Base-by-base conservation (phyloP, 495 filamentous ascomycete species). In the Aspergillus campestris region DNA sequence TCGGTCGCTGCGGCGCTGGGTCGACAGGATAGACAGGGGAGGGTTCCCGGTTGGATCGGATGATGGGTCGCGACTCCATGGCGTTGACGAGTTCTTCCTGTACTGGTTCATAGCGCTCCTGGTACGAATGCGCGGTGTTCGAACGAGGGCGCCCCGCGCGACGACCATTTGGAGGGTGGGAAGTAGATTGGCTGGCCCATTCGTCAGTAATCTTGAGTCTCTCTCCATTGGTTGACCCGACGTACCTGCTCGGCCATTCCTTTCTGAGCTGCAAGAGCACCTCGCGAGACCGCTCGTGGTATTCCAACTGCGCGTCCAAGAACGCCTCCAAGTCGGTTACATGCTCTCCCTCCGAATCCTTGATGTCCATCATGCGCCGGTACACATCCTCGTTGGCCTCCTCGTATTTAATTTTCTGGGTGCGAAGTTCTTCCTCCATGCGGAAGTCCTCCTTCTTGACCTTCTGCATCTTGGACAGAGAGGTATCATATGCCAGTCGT, bases 301-400 rank as follows among this genome's bases (percentile, higher is more conserved):
- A 97, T 42, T 82, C 82, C 45, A 97, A 71, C 64, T 98, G 89
- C 28, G 89, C 85, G 47, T 98, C 91, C 44, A 97, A 61, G 60
- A 98, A 94, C 7, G 77, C 67, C 2, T 79, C 78, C 44, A 98
- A 64, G 56, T 96, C 91, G 45, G 74, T 74, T 29, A 95, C 77
- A 50, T 82, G 89, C 40, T 97, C 92, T 12, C 67, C 74, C 60
- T 98, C 92, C 7, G 88, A 80, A 42, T 95, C 88, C 63, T 92
- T 87, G 63, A 98, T 95, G 52, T 98, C 92, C 63, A 92, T 79
- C 94, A 98, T 98, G 44, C 92, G 78, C 50, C 91, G 81, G 50
- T 80, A 74, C 47, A 98, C 91, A 54, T 98, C 92, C 50, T 97
- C 92, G 49, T 79, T 94, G 6, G 88, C 85, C 62, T 97, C 94